Evolutionary conservation across 306 rosid species (phyloP), one percentile per base, ranked within the genome.

Genomic region (Casuarina equisetifolia): DNA sequence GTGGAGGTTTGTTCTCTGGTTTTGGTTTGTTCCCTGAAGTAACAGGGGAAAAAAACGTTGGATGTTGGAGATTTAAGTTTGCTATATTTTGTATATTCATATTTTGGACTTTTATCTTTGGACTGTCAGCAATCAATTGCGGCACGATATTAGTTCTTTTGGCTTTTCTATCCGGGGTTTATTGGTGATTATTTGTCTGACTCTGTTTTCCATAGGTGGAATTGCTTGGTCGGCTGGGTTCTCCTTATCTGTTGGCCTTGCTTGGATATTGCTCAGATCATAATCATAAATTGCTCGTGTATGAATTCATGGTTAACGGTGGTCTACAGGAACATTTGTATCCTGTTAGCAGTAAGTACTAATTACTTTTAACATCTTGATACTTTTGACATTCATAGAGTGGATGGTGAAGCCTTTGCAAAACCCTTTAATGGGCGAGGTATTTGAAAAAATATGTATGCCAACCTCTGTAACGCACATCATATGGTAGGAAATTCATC

Each of bases 251-350:
- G 90, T 83, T 92, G 90, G 91, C 92, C 32, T 80, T 95, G 91
- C 76, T 88, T 63, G 98, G 97, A 63, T 90, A 95, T 80, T 92
- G 97, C 86, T 88, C 98, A 16, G 90, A 92, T 82, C 81, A 70
- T 83, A 89, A 81, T 83, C 93, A 87, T 82, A 95, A 88, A 80
- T 76, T 95, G 73, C 83, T 95, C 79, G 98, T 95, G 70, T 95
- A 92, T 32, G 98, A 95, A 77, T 95, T 92, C 84, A 91, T 95
- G 97, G 87, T 86, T 25, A 87, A 92, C 76, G 97, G 97, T 74
- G 97, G 97, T 73, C 83, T 95, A 80, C 97, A 95, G 79, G 98
- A 91, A 80, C 97, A 92, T 92, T 82, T 95, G 78, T 91, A 92
- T 86, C 96, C 97, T 78, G 77, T 79, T 74, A 85, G 81, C 82